Percentiles rank a stretch among this genome's conserved stretches.
These are phyloP conservation scores for Penicillium pulvis DNA, from an alignment of 495 filamentous ascomycete genomes.

Conservation along the genomic window DNA sequence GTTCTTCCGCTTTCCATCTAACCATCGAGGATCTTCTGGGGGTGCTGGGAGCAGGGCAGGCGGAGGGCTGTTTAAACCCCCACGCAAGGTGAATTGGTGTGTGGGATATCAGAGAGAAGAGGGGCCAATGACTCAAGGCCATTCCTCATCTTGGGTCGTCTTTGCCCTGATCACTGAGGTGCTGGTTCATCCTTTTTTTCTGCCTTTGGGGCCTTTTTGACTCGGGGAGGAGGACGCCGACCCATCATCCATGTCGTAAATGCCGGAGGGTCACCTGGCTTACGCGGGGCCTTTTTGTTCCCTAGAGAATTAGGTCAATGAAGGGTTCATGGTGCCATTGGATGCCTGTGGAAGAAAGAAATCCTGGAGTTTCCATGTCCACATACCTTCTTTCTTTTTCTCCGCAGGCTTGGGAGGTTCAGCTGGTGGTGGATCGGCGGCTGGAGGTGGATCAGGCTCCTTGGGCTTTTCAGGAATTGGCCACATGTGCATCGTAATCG, in stretches of 20 bases:
- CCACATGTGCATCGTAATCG: conserved; percentile 97
- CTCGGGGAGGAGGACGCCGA: conserved; percentile 27
- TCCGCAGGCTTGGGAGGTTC: conserved; percentile 24
- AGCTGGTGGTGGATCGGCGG: conserved; percentile 25
- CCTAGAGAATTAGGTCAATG: conserved; percentile 18
- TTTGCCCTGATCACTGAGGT: conserved; percentile 1
- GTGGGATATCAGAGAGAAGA: neutral
- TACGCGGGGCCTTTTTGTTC: conserved; percentile 32
- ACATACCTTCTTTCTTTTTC: conserved; percentile 42
- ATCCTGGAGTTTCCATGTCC: neutral
- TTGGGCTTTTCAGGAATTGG: conserved; percentile 70
- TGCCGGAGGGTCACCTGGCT: conserved; percentile 21
- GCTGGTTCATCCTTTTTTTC: conserved; percentile 22
- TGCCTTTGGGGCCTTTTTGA: conserved; percentile 27
- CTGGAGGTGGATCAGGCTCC: conserved; percentile 39
- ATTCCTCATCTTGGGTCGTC: neutral
- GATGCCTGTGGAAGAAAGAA: neutral
- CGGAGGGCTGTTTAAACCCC: neutral
- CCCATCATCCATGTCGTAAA: conserved; percentile 49
- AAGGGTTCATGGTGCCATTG: neutral
- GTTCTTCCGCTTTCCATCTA: neutral
- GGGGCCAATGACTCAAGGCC: neutral
- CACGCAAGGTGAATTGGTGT: neutral
- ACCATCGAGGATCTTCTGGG: neutral
- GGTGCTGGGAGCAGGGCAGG: neutral